Evolutionary conservation across 202 grass and related monocot genomes (phyloP).

Genomic region (Schoenoplectus triqueter): DNA sequence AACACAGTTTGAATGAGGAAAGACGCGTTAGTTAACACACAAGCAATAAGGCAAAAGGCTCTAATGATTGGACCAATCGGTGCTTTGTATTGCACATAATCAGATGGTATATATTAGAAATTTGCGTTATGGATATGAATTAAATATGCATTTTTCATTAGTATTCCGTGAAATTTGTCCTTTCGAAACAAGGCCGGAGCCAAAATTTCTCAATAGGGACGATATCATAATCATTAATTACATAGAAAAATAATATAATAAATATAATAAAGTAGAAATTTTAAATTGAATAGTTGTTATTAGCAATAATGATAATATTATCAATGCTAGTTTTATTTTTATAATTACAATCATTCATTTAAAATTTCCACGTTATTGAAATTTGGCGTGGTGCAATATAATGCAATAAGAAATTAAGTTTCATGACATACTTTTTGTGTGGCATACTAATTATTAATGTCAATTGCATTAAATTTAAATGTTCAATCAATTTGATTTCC

Average conservation of each 20-base stretch:
- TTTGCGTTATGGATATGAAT: neutral
- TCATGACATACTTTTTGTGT: no score
- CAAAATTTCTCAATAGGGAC: no score
- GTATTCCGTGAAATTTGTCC: neutral
- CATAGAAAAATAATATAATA: neutral
- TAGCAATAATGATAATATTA: no score
- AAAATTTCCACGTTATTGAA: no score
- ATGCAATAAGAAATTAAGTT: no score
- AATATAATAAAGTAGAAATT: neutral
- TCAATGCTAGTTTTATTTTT: no score
- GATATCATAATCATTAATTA: neutral
- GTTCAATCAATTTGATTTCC: no score
- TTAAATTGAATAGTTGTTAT: no score
- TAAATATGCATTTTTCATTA: neutral
- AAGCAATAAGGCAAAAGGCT: neutral
- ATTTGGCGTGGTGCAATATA: no score
- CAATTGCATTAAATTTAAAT: no score
- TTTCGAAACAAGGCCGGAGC: neutral
- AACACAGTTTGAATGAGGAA: neutral
- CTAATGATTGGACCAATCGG: constrained; percentile 13
- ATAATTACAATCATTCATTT: no score
- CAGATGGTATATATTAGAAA: neutral
- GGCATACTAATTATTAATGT: no score
- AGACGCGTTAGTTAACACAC: neutral
- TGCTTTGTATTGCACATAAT: constrained; percentile 24